Evolutionary conservation across 257 asterid species (phyloP), one percentile per base, ranked within the genome.

Genomic region (Salvia hispanica): DNA sequence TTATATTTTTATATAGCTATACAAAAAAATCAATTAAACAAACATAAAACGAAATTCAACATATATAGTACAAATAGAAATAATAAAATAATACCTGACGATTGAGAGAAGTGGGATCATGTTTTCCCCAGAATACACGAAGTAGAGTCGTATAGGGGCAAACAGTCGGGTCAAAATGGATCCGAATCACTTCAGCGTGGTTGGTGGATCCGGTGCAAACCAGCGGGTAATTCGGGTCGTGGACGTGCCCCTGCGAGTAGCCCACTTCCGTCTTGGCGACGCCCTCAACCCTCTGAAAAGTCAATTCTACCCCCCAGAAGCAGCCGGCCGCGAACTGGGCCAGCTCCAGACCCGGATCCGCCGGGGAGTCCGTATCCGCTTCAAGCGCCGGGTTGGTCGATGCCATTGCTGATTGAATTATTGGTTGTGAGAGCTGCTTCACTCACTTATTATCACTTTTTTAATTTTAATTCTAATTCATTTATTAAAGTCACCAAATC

Each of bases 251-350:
- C 77, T 90, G 97, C 3, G 97, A 88, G 68, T 86, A 90, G 14
- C 97, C 97, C 48, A 80, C 97, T 63, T 90, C 96, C 3, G 92
- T 90, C 76, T 88, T 88, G 59, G 77, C 89, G n/a, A 88, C 95
- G 4, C 97, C 97, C 33, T 73, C 78, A 53, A 86, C 68, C 58
- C 97, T 70, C 81, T 88, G 97, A 53, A 79, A 90, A 2, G 90
- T 71, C 76, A 90, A 46, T 33, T 90, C 97, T 51, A 90, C 89
- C 6, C 97, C 79, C 96, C 97, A 90, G 74, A 90, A 90, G 76
- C 96, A 90, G 0, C 97, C 97, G 42, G 96, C 97, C 0, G 81
- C 97, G 44, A 90, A 88, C 52, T 90, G 95, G 72, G 95, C 94
- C 21, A 86, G 58, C 64, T 86, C 96, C 57, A 83, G 84, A 52